A percentile compares a stretch with the other conserved stretches of the same genome.
Evolutionary conservation across 2,329 filamentous ascomycete species (phyloP).

Genomic region (Fusarium sp.): DNA sequence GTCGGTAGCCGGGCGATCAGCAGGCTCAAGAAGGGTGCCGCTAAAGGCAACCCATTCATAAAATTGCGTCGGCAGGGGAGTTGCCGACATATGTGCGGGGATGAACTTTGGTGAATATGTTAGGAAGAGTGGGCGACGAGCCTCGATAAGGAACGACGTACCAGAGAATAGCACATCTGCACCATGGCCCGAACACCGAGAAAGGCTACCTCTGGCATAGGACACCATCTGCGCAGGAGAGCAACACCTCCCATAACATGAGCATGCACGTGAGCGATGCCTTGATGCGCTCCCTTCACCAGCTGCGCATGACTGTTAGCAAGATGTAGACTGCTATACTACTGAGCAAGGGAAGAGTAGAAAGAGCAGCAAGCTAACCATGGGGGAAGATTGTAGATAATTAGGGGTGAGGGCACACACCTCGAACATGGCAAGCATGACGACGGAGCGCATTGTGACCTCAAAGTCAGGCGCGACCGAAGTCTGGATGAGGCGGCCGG

Average conservation of each 20-base stretch:
- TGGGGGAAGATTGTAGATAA: slow-evolving; percentile 11
- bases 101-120: slow-evolving; percentile 57
- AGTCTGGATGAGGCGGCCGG: slow-evolving; percentile 58
- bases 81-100: slow-evolving; percentile 59
- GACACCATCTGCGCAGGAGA: slow-evolving; percentile 65
- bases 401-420: slow-evolving; percentile 55
- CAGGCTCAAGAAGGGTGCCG: slow-evolving; percentile 52
- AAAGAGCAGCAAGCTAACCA: slow-evolving; percentile 27
- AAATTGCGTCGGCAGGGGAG: slow-evolving; percentile 58
- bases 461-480: slow-evolving; percentile 55
- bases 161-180: slow-evolving; percentile 71
- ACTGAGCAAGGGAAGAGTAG: slow-evolving; percentile 6
- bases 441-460: slow-evolving; percentile 66
- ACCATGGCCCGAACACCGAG: slow-evolving; percentile 68
- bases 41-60: slow-evolving; percentile 62
- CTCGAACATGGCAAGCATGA: slow-evolving; percentile 75
- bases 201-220: slow-evolving; percentile 55
- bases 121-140: slow-evolving; percentile 10
- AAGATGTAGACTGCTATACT: background rate
- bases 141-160: slow-evolving; percentile 49
- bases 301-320: slow-evolving; percentile 52
- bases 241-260: slow-evolving; percentile 74
- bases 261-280: slow-evolving; percentile 67
- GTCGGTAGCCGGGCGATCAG: slow-evolving; percentile 59
- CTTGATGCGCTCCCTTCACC: slow-evolving; percentile 63